Percentiles rank a stretch among this genome's conserved stretches.
These are phyloP conservation scores for Plasmopara viticola DNA, from an alignment of 352 stramenopile species.

Conservation along the genomic window DNA sequence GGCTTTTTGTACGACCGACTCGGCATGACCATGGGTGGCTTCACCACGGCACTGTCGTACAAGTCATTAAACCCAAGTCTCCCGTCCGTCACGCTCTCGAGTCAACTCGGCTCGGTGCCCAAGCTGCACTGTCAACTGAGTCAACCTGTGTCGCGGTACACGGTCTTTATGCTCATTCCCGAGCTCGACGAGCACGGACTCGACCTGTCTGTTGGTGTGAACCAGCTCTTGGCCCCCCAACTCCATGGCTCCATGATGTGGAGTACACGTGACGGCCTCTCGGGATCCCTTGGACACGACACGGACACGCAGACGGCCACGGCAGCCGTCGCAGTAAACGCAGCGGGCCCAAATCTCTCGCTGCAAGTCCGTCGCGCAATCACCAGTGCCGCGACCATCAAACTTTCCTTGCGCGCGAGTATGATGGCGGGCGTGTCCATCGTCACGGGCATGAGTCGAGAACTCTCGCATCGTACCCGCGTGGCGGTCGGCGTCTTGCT, in stretches of 20 bases:
- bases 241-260: constrained; percentile 77
- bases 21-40: constrained; percentile 58
- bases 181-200: constrained; percentile 67
- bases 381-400: constrained; percentile 31
- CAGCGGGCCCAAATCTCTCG: constrained; percentile 47
- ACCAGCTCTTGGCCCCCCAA: constrained; percentile 54
- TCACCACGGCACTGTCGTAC: constrained; percentile 63
- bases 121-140: constrained; percentile 71
- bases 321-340: constrained; percentile 38
- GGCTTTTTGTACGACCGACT: constrained; percentile 83
- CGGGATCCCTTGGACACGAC: constrained; percentile 52
- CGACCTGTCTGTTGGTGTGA: constrained; percentile 63
- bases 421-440: constrained; percentile 45
- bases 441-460: constrained; percentile 40
- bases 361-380: constrained; percentile 43
- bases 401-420: constrained; percentile 49
- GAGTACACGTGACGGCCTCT: constrained; percentile 70
- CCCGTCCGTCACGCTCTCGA: constrained; percentile 54
- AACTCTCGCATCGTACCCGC: constrained; percentile 53
- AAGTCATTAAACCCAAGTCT: constrained; percentile 55
- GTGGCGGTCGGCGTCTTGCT: constrained; percentile 57
- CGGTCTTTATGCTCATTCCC: constrained; percentile 66
- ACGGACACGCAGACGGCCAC: constrained; percentile 34
- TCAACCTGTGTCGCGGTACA: constrained; percentile 64
- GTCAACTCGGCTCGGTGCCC: constrained; percentile 69